Conservation (phyloP, 345 rosid species). For the Mercurialis annua region DNA sequence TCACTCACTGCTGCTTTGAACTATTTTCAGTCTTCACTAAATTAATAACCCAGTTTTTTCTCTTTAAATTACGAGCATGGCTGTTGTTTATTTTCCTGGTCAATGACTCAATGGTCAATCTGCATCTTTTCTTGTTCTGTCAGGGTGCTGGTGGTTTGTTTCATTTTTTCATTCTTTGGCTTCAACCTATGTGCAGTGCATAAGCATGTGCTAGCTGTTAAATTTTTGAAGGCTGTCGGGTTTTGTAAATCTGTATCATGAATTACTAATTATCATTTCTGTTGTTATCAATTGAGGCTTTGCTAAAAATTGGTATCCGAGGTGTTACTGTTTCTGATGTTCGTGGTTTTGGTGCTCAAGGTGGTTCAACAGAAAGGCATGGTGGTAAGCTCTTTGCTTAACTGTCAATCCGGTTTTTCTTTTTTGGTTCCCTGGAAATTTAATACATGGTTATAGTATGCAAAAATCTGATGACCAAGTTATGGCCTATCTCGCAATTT, state of each 20-base stretch:
- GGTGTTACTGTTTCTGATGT: conserved; percentile 92
- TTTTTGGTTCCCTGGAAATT: no score
- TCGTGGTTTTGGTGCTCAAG: conserved; percentile 86
- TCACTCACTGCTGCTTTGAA: background rate
- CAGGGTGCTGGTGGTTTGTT: background rate
- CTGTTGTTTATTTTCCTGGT: background rate
- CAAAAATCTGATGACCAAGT: background rate
- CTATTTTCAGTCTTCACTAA: background rate
- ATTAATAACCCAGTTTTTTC: background rate
- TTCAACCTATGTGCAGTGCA: background rate
- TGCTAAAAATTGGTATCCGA: conserved; percentile 73
- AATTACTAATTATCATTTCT: conserved; percentile 14
- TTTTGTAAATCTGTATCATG: background rate
- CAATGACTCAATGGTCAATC: conserved; percentile 2
- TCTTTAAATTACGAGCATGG: background rate
- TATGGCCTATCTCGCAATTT: background rate
- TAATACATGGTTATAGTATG: conserved; percentile 5
- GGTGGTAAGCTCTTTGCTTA: conserved; percentile 51
- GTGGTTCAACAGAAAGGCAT: conserved; percentile 80
- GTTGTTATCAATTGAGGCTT: conserved; percentile 40
- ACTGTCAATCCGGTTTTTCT: background rate
- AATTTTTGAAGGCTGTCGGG: conserved; percentile 1
- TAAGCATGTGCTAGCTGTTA: background rate
- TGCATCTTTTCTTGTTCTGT: background rate
- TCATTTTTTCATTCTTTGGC: background rate